Percentiles rank a stretch among this genome's conserved stretches.
These are phyloP conservation scores for Daldinia sp. DNA, from an alignment of 2,329 filamentous ascomycete genomes.

Conservation along the genomic window DNA sequence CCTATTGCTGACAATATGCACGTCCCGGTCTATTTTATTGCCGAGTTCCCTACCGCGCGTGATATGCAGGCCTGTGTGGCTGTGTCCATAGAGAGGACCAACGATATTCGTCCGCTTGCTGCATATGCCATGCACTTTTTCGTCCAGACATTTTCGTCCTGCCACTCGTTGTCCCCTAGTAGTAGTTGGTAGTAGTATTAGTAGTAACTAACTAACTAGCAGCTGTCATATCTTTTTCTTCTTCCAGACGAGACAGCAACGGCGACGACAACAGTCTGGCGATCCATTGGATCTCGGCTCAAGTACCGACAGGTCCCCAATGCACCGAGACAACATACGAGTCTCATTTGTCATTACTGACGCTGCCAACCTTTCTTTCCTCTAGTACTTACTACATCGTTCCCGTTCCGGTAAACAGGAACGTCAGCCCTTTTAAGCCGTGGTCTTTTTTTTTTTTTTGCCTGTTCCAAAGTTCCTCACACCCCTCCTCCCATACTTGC, in stretches of 20 bases:
- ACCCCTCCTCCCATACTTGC: constrained; percentile 30
- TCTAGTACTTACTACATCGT: constrained; percentile 23
- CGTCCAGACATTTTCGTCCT: constrained; percentile 36
- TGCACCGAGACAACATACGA: constrained; percentile 30
- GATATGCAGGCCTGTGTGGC: constrained; percentile 42
- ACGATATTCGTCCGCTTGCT: constrained; percentile 36
- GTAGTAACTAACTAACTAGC: neutral
- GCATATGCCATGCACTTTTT: constrained; percentile 43
- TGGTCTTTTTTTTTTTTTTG: constrained; percentile 32
- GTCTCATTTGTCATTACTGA: constrained; percentile 41
- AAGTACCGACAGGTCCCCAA: constrained; percentile 41
- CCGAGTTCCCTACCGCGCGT: constrained; percentile 40
- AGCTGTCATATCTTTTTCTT: constrained; percentile 36
- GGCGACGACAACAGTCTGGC: constrained; percentile 23
- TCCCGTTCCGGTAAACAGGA: constrained; percentile 40
- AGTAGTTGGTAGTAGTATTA: neutral
- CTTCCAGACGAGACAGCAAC: constrained; percentile 30
- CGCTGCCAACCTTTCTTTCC: constrained; percentile 22
- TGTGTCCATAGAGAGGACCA: constrained; percentile 35
- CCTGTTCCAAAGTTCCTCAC: constrained; percentile 35
- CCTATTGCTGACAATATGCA: constrained; percentile 30
- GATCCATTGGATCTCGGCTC: constrained; percentile 32
- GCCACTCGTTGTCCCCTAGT: constrained; percentile 1
- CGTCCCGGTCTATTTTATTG: constrained; percentile 35
- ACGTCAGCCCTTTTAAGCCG: constrained; percentile 38